These are phyloP conservation scores for Thalassiosira pacifica DNA, from an alignment of 352 stramenopile species.

Conservation along the genomic window DNA sequence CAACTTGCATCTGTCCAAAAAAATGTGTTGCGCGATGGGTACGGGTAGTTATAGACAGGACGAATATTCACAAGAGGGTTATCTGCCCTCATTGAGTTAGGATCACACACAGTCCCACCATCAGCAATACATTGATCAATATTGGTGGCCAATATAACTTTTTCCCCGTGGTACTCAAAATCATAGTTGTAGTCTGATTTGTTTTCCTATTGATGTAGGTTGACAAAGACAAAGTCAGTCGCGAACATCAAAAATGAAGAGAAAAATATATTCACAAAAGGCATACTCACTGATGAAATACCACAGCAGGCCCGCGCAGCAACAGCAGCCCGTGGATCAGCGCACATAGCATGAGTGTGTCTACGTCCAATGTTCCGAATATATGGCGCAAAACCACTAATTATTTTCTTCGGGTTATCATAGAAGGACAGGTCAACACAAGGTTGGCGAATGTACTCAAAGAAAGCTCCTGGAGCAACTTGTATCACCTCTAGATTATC, in stretches of 20 bases:
- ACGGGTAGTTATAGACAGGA: conserved; percentile 56
- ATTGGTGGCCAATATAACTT: conserved; percentile 26
- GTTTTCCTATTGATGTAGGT: no score
- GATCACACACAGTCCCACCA: conserved; percentile 59
- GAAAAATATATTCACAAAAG: not conserved
- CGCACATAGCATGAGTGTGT: conserved; percentile 67
- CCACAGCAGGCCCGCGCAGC: conserved; percentile 59
- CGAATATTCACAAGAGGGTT: conserved; percentile 55
- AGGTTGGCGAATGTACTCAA: conserved; percentile 72
- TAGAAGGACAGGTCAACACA: conserved; percentile 70
- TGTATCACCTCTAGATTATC: conserved; percentile 63
- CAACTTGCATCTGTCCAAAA: conserved; percentile 66
- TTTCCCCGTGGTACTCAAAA: conserved; percentile 25
- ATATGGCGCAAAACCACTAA: conserved; percentile 51
- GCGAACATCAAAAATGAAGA: no score
- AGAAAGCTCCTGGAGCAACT: conserved; percentile 66
- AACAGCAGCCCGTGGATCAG: conserved; percentile 46
- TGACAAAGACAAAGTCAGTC: no score
- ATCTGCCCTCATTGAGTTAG: conserved; percentile 45
- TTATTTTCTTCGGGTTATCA: conserved; percentile 64
- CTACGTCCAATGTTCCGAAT: conserved; percentile 31
- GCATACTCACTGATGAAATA: conserved; percentile 18
- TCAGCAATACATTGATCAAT: conserved; percentile 48
- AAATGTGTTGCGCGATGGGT: conserved; percentile 61
- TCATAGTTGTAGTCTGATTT: conserved; percentile 48